phyloP scores from a whole-genome alignment of 345 rosid genomes.

The Citrus sp. region DNA sequence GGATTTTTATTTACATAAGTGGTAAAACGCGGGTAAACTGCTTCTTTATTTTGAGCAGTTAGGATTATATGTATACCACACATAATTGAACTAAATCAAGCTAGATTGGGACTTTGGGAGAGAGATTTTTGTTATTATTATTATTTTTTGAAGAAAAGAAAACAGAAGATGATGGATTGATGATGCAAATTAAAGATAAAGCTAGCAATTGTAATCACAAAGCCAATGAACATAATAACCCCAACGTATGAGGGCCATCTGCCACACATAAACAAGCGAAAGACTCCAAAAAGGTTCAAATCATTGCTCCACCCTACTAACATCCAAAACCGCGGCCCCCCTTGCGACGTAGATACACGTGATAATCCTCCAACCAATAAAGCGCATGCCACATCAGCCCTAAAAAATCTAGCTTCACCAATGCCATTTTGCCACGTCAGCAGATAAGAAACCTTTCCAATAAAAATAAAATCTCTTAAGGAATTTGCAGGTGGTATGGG shows the following conservation, averaged over 20 bases:
- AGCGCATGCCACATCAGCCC: constrained; percentile 38
- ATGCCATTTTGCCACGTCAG: constrained; percentile 29
- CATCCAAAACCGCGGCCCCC: constrained; percentile 30
- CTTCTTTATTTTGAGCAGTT: too few relatives aligned
- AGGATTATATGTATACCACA: too few relatives aligned
- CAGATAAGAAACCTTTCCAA: constrained; percentile 40
- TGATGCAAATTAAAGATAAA: background rate
- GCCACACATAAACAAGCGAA: constrained; percentile 54
- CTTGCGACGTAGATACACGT: constrained; percentile 36
- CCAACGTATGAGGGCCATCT: constrained; percentile 52
- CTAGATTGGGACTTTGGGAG: background rate
- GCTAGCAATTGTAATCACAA: constrained; percentile 24
- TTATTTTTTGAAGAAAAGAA: background rate
- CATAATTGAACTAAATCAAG: too few relatives aligned
- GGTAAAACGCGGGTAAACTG: too few relatives aligned
- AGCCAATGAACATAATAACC: constrained; percentile 48
- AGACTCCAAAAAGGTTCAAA: constrained; percentile 57
- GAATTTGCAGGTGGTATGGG: constrained; percentile 34
- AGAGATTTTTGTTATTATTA: background rate
- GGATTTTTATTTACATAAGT: too few relatives aligned
- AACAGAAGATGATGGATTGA: background rate
- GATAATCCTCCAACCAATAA: constrained; percentile 33
- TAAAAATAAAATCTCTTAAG: background rate
- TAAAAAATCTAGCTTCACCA: constrained; percentile 41
- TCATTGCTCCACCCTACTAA: constrained; percentile 25